Conservation (phyloP, 2,329 filamentous ascomycete species). For the Aureobasidium vineae region DNA sequence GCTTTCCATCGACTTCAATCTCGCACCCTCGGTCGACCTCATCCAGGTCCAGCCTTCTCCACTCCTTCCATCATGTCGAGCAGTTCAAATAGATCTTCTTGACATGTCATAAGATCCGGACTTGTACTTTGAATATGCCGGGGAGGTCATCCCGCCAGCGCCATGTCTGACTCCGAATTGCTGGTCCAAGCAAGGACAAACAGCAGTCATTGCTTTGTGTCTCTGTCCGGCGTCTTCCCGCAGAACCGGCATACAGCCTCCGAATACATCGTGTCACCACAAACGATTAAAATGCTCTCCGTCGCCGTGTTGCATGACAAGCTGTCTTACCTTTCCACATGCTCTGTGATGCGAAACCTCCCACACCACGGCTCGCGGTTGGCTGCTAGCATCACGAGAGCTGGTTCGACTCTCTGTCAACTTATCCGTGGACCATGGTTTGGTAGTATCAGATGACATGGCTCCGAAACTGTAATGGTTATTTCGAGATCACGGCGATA, state of each 20-base stretch:
- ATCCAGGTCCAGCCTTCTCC: not conserved
- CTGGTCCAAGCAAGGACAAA: constrained; percentile 16
- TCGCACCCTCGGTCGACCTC: not conserved
- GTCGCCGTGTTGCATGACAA: constrained; percentile 11
- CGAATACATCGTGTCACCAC: constrained; percentile 7
- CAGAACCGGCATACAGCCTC: constrained; percentile 9
- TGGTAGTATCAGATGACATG: constrained; percentile 1
- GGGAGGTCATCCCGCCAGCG: constrained; percentile 2
- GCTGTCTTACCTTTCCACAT: constrained; percentile 5
- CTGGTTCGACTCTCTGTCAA: not conserved
- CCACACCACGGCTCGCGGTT: not conserved
- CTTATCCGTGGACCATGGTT: not conserved
- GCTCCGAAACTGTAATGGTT: not conserved
- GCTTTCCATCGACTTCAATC: not conserved
- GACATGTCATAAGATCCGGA: constrained; percentile 3
- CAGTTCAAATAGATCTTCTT: not conserved
- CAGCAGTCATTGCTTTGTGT: not conserved
- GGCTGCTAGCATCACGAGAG: not conserved
- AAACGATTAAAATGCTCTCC: not conserved
- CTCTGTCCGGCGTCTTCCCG: constrained; percentile 7
- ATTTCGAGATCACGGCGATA: not conserved
- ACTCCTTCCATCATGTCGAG: not conserved
- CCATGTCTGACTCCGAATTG: constrained; percentile 20
- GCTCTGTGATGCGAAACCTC: not conserved
- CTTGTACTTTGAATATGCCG: not conserved